phyloP scores from a whole-genome alignment of 1,139 yeast genomes.

The Saccharomycopsis hybrid region DNA sequence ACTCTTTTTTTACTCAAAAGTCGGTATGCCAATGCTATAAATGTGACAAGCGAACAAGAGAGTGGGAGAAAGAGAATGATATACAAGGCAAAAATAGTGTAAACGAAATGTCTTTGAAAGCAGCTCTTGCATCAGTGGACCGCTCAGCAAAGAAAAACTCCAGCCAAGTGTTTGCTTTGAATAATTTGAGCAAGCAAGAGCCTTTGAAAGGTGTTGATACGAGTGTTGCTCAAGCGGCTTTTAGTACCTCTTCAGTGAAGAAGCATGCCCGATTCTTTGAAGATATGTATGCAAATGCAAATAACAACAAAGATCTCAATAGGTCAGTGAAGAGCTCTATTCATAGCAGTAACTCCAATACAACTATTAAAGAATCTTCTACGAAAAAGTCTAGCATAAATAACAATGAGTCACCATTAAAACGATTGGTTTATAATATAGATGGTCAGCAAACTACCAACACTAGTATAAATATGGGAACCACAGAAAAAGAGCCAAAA shows the following conservation, averaged over 20 bases:
- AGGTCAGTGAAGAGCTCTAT: too few species aligned
- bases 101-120: slow-evolving; percentile 1
- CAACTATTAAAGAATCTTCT: too few species aligned
- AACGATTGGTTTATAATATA: too few species aligned
- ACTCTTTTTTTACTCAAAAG: background rate
- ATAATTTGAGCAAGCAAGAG: background rate
- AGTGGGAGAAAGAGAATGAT: background rate
- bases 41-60: background rate
- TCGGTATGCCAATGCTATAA: background rate
- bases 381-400: too few species aligned
- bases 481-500: background rate
- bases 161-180: background rate
- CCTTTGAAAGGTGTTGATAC: too few species aligned
- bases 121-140: background rate
- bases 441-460: too few species aligned
- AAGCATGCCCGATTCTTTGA: too few species aligned
- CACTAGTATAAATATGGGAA: too few species aligned
- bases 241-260: too few species aligned
- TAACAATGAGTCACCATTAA: too few species aligned
- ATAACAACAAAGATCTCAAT: background rate
- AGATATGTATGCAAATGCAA: background rate
- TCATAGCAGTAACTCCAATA: too few species aligned
- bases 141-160: background rate
- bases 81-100: background rate
- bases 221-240: too few species aligned